A percentile compares a stretch with the other conserved stretches of the same genome.
Evolutionary conservation across 2,329 filamentous ascomycete genomes (phyloP).

Genomic region (Fusarium odoratissimum): DNA sequence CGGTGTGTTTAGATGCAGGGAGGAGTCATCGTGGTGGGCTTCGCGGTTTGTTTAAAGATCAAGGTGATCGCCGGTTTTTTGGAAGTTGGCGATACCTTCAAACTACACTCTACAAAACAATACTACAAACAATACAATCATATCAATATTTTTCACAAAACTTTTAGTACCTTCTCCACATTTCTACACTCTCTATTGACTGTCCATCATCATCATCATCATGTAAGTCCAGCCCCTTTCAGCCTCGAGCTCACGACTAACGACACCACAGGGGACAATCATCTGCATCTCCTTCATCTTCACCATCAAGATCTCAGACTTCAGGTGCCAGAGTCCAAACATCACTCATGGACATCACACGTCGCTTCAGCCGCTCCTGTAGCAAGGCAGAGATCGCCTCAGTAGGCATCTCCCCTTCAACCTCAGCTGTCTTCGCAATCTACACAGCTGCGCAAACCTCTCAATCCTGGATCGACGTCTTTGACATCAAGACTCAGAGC

Average conservation of each 20-base stretch:
- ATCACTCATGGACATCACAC: slow-evolving; percentile 37
- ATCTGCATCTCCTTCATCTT: not conserved
- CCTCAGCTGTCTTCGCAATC: slow-evolving; percentile 46
- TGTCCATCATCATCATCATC: not conserved
- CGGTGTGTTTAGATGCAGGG: not conserved
- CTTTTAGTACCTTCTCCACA: not conserved
- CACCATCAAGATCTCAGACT: not conserved
- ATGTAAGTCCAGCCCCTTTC: slow-evolving; percentile 33
- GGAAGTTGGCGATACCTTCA: slow-evolving; percentile 2
- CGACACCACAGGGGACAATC: slow-evolving; percentile 31
- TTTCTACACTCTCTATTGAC: not conserved
- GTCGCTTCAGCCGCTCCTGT: slow-evolving; percentile 45
- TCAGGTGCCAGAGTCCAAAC: not conserved
- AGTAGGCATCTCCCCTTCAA: slow-evolving; percentile 47
- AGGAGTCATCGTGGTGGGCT: slow-evolving; percentile 18
- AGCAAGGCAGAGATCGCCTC: slow-evolving; percentile 49
- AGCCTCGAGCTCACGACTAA: slow-evolving; percentile 1
- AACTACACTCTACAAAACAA: not conserved
- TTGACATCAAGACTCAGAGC: slow-evolving; percentile 44
- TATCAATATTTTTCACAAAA: not conserved
- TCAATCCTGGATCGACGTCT: slow-evolving; percentile 53
- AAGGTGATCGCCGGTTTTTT: slow-evolving; percentile 5
- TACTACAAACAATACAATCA: not conserved
- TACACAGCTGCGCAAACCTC: slow-evolving; percentile 46
- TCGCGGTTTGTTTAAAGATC: slow-evolving; percentile 29